Percentiles rank a stretch among this genome's conserved stretches.
These are phyloP conservation scores for Bimuria novae-zelandiae DNA, from an alignment of 2,329 filamentous ascomycete species.

Conservation along the genomic window DNA sequence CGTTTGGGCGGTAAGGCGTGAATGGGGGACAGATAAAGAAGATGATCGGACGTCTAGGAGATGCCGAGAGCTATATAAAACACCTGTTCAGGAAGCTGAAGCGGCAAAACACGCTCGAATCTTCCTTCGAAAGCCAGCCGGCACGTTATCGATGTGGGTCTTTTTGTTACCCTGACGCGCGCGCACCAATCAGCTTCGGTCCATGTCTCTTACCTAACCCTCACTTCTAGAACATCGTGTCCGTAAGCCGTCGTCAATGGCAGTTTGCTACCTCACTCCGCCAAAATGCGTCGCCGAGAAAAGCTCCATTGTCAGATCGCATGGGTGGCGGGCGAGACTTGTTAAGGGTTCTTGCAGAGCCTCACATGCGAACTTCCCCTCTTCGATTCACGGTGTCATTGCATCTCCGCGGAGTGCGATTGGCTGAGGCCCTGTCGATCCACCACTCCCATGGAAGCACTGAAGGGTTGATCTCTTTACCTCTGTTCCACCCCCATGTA, in stretches of 20 bases:
- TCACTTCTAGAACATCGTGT: conserved; percentile 21
- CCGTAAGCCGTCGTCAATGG: conserved; percentile 16
- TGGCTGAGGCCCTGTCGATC: conserved; percentile 21
- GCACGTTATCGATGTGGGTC: conserved; percentile 18
- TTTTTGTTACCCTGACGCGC: conserved; percentile 1
- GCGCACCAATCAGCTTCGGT: neutral
- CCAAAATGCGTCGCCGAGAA: neutral
- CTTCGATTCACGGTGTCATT: conserved; percentile 11
- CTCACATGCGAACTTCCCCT: conserved; percentile 10
- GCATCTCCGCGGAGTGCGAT: conserved; percentile 23
- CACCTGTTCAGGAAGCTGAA: neutral
- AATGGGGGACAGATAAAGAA: conserved; percentile 12
- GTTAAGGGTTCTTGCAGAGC: conserved; percentile 6
- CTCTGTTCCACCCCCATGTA: neutral
- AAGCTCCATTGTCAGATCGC: too few relatives aligned
- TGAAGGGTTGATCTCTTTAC: conserved; percentile 17
- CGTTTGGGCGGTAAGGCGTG: conserved; percentile 18
- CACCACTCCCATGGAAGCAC: conserved; percentile 12
- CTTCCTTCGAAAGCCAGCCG: conserved; percentile 5
- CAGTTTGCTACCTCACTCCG: neutral
- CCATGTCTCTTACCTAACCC: too few relatives aligned
- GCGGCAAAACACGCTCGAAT: conserved; percentile 1
- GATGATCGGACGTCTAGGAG: neutral
- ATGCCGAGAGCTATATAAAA: neutral
- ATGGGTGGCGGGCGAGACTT: neutral